Conservation (phyloP, 2,329 filamentous ascomycete species). For the Teratosphaeria zuluensis region DNA sequence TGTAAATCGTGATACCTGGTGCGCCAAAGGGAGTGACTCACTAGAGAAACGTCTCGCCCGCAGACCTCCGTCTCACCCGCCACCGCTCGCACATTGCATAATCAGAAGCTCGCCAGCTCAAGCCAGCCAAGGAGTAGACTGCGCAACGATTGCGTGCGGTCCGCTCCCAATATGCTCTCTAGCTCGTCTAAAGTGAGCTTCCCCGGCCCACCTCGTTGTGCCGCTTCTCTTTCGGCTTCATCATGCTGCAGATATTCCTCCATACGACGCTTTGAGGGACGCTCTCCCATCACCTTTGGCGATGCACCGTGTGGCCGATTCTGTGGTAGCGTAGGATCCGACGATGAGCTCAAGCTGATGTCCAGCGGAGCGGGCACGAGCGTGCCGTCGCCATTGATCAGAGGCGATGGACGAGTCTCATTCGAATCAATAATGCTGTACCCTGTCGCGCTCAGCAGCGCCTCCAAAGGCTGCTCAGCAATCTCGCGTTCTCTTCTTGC, state of each 20-base stretch:
- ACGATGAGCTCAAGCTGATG: background rate
- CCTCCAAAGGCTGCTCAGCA: conserved; percentile 30
- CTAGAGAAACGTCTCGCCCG: too few species aligned
- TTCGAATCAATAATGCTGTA: conserved; percentile 21
- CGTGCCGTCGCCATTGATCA: background rate
- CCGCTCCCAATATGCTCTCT: conserved; percentile 56
- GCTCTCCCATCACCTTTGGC: background rate
- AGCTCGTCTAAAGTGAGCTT: conserved; percentile 73
- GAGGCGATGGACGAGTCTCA: background rate
- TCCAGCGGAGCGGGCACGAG: background rate
- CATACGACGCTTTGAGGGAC: conserved; percentile 21
- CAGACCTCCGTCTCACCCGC: background rate
- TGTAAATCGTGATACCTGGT: too few species aligned
- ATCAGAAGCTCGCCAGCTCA: conserved; percentile 57
- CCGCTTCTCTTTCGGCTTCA: conserved; percentile 57
- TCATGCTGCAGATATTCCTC: conserved; percentile 45
- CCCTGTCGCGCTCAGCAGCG: conserved; percentile 34
- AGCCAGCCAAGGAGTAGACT: conserved; percentile 88
- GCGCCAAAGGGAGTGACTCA: too few species aligned
- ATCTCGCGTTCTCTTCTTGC: conserved; percentile 23
- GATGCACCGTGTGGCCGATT: conserved; percentile 7
- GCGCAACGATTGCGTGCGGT: conserved; percentile 52
- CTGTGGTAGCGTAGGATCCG: conserved; percentile 17
- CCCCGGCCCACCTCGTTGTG: conserved; percentile 65
- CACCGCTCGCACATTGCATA: background rate